A percentile compares a stretch with the other conserved stretches of the same genome.
phyloP scores from a whole-genome alignment of 495 filamentous ascomycete genomes.

The Penicilliopsis zonata region DNA sequence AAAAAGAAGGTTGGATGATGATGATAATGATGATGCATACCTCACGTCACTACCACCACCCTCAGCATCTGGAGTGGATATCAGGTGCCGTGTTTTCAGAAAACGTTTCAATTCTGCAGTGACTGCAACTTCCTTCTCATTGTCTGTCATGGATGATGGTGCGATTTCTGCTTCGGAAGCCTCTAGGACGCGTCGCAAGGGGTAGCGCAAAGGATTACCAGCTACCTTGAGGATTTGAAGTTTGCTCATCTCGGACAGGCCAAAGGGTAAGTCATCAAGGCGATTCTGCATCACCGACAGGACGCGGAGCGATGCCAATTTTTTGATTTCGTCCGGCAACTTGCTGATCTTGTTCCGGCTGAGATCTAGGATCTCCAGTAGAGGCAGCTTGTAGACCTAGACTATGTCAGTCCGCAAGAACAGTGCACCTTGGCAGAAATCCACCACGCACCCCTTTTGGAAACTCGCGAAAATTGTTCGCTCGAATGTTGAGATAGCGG shows the following conservation, averaged over 20 bases:
- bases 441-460: conserved; percentile 57
- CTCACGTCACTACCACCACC: conserved; percentile 51
- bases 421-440: neutral
- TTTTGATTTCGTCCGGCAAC: conserved; percentile 69
- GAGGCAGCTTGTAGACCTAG: conserved; percentile 67
- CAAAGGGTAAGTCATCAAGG: conserved; percentile 70
- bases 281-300: conserved; percentile 74
- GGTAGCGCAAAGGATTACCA: conserved; percentile 61
- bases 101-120: conserved; percentile 69
- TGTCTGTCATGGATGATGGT: conserved; percentile 34
- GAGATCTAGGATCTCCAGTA: conserved; percentile 85
- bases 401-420: conserved; percentile 1
- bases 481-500: conserved; percentile 88
- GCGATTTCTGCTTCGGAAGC: conserved; percentile 29
- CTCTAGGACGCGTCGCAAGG: conserved; percentile 32
- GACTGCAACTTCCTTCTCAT: conserved; percentile 52
- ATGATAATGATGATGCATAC: conserved; percentile 28
- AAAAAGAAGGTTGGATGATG: too few relatives aligned
- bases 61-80: conserved; percentile 44
- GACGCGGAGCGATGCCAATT: conserved; percentile 63
- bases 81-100: conserved; percentile 47
- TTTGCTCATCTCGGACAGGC: conserved; percentile 77
- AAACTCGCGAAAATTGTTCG: conserved; percentile 80
- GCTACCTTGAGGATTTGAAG: conserved; percentile 79
- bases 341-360: conserved; percentile 70